These are phyloP conservation scores for Termitomyces sp. DNA, from an alignment of 1,284 basidiomycete genomes.

Conservation along the genomic window DNA sequence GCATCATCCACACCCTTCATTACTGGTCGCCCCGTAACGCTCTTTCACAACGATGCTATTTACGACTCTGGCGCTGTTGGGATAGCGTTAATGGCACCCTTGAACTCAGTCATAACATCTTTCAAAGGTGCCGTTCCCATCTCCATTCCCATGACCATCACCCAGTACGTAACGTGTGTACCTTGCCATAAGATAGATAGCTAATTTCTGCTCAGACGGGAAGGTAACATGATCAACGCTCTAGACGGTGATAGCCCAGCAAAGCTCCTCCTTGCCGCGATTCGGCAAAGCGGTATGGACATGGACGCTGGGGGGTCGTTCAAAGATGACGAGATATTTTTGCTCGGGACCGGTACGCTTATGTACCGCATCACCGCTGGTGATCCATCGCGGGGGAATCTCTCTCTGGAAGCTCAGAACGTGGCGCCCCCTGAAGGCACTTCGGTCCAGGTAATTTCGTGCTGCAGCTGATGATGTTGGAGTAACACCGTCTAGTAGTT, in stretches of 20 bases:
- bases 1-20: constrained; percentile 83
- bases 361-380: constrained; percentile 68
- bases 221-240: constrained; percentile 75
- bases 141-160: constrained; percentile 49
- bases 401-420: constrained; percentile 62
- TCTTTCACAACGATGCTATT: constrained; percentile 59
- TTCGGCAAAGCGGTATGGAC: constrained; percentile 37
- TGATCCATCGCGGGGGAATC: constrained; percentile 72
- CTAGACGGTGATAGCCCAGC: constrained; percentile 68
- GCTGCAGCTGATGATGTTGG: background rate
- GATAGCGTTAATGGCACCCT: constrained; percentile 41
- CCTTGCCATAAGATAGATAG: background rate
- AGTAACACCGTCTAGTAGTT: constrained; percentile 10
- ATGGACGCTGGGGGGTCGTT: constrained; percentile 24
- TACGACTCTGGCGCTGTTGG: constrained; percentile 71
- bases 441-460: constrained; percentile 52
- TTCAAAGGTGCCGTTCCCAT: constrained; percentile 55
- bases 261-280: constrained; percentile 57
- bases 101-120: constrained; percentile 19
- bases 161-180: constrained; percentile 35
- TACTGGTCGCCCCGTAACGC: constrained; percentile 74
- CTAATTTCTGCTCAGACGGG: constrained; percentile 40
- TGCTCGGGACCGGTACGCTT: constrained; percentile 42
- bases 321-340: constrained; percentile 71
- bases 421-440: constrained; percentile 51